These are phyloP conservation scores for Fusarium hainanense DNA, from an alignment of 2,329 filamentous ascomycete genomes.

Conservation along the genomic window DNA sequence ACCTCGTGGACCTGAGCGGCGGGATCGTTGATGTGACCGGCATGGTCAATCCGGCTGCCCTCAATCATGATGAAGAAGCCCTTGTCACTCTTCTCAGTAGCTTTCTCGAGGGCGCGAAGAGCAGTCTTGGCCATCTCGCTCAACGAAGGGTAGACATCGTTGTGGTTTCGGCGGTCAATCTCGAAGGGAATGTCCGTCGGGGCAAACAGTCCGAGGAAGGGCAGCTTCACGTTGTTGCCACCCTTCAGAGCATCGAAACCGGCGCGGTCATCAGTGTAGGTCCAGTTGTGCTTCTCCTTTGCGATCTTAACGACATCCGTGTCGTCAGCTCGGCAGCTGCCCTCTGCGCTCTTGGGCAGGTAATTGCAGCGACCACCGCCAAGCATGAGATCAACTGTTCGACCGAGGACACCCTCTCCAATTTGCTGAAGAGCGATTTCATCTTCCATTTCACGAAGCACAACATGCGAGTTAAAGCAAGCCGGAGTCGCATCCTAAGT, in stretches of 20 bases:
- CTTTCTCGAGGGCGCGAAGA: slow-evolving; percentile 80
- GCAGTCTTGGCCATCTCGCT: slow-evolving; percentile 92
- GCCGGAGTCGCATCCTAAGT: slow-evolving; percentile 97
- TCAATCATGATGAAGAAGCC: slow-evolving; percentile 99
- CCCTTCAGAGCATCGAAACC: slow-evolving; percentile 80
- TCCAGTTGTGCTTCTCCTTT: slow-evolving; percentile 80
- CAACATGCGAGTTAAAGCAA: slow-evolving; percentile 91
- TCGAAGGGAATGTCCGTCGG: slow-evolving; percentile 88
- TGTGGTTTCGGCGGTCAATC: slow-evolving; percentile 84
- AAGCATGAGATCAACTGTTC: slow-evolving; percentile 90
- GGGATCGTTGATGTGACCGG: slow-evolving; percentile 86
- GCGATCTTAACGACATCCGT: slow-evolving; percentile 81
- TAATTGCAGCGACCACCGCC: slow-evolving; percentile 96
- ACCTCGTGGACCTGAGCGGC: slow-evolving; percentile 91
- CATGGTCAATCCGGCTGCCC: slow-evolving; percentile 94
- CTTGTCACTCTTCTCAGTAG: slow-evolving; percentile 84
- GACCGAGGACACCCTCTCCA: slow-evolving; percentile 85
- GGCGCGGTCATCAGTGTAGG: slow-evolving; percentile 76
- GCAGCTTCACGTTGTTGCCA: slow-evolving; percentile 77
- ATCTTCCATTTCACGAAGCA: slow-evolving; percentile 83
- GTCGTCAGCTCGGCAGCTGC: slow-evolving; percentile 84
- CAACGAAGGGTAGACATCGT: slow-evolving; percentile 85
- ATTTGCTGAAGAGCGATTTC: slow-evolving; percentile 93
- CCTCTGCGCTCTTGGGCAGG: slow-evolving; percentile 80
- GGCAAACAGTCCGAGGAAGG: slow-evolving; percentile 88